Base-by-base conservation (phyloP, 768 basidiomycete genomes). In the Termitomyces bulborhizus region DNA sequence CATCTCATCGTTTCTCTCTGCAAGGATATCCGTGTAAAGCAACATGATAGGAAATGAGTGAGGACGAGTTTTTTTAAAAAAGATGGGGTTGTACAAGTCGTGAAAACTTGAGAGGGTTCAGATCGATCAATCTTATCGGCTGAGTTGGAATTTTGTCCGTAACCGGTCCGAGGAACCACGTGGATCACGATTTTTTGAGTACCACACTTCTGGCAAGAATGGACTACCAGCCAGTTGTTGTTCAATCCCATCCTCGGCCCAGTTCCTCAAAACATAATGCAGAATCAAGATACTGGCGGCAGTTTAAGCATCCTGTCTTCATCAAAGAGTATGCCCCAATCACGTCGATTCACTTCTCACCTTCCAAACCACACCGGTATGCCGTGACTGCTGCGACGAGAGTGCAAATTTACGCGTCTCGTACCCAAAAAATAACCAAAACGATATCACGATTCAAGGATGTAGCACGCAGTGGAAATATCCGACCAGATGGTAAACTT, bases 371-470 rank as follows among this genome's bases (percentile, higher is more conserved):
- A 4, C 93, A 99, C 68, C 78, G 89, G 65, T 98, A 95, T 76
- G 96, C 94, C 26, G 94, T 98, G 54, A 97, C 95, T 27, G 90
- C 94, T 1, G 93, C 93, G 0, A 90, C 94, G 1, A 79, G 95
- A 60, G 85, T 99, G 1, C 91, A 98, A 71, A 88, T 98, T 66
- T 98, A 98, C 71, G 91, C 93, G 3, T 93, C 95, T 13, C 86
- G 93, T 51, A 98, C 96, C 3, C 95, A 98, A 71, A 95, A 94
- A 70, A 84, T 98, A 53, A 90, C 86, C 15, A 98, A 98, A 78
- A 96, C 92, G 2, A 93, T 99, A 54, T 89, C 95, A 29, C 79
- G 97, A 39, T 99, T 99, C 76, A 98, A 97, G 69, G 97, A 98
- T 65, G 87, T 95, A 36, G 94, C 96, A 0, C 77, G 94, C 56